Conservation (phyloP, 805 yeast genomes). For the Lachancea waltii region DNA sequence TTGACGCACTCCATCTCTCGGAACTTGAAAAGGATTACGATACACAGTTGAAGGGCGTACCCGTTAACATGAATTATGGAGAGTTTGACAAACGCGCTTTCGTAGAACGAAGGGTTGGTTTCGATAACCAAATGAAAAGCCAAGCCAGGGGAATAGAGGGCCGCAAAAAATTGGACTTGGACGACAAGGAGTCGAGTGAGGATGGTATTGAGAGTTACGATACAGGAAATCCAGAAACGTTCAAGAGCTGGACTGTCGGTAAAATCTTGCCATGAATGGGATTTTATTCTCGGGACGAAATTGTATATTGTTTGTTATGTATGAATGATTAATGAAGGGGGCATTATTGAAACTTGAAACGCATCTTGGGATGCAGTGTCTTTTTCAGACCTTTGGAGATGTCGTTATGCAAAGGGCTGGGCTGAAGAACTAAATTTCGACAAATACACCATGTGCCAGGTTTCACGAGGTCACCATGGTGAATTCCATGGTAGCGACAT, state of each 20-base stretch:
- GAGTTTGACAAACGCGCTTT: constrained; percentile 26
- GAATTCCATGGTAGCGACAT: constrained; percentile 18
- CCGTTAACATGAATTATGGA: constrained; percentile 13
- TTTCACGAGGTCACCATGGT: constrained; percentile 14
- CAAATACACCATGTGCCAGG: constrained; percentile 17
- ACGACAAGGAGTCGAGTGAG: constrained; percentile 1
- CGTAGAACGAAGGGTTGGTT: constrained; percentile 21
- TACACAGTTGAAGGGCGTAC: constrained; percentile 1
- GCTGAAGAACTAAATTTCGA: constrained; percentile 12
- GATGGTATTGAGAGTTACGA: constrained; percentile 6
- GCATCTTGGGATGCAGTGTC: no score
- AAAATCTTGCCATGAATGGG: constrained; percentile 12
- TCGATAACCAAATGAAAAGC: constrained; percentile 2
- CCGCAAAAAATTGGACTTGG: constrained; percentile 1
- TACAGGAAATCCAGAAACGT: constrained; percentile 17
- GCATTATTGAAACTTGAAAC: no score
- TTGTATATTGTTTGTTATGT: not conserved
- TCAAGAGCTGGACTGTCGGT: constrained; percentile 27
- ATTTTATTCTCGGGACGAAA: no score
- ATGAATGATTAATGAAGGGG: not conserved
- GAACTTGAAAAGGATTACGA: constrained; percentile 25
- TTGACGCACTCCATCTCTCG: constrained; percentile 26
- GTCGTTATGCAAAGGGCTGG: constrained; percentile 18
- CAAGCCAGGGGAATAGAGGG: constrained; percentile 4
- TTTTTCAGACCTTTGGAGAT: constrained; percentile 5